Base-by-base conservation (phyloP, 768 basidiomycete species). In the Termitomyces bulborhizus region DNA sequence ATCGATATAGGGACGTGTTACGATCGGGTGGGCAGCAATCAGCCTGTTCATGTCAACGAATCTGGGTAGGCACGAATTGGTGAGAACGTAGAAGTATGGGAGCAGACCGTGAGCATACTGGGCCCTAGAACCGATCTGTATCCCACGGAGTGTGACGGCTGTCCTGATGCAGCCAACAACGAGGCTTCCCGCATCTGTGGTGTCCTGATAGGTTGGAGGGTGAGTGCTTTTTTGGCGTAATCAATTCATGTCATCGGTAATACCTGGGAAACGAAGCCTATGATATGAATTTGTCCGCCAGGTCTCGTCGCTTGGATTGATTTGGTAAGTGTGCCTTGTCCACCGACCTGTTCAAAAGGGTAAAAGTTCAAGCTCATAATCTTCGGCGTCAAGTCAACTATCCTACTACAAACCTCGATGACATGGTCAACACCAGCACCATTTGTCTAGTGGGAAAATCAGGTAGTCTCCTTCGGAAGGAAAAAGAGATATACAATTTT, bases 41-140 rank as follows among this genome's bases (percentile, higher is more conserved):
- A 82, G 70, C 15, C 71, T 68, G 63, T 75, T 78, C 79, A 84
- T 78, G 43, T 76, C 71, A 41, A 76, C 73, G 58, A 85, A 84
- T 58, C 77, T 82, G 53, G 40, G 26, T 16, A 6, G 48, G 8
- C 41, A 13, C 27, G 3, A 3, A 37, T 26, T 16, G 18, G 29
- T 15, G 6, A 12, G 26, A 26, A 4, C 3, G 12, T n/a, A 1
- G 5, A 45, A 26, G 16, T 0, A 24, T 11, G 2, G 18, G 47
- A 6, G n/a, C 51, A 9, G 16, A 41, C n/a, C 11, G 2, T 24
- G 24, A 32, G 68, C 79, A 44, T 61, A 82, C 79, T 83, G 81
- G n/a, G 74, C 69, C n/a, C 82, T 74, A 11, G 80, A 79, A 32
- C 83, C 84, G 1, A 84, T 72, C 34, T 77, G 71, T 27, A 85